Evolutionary conservation across 2,329 filamentous ascomycete genomes (phyloP).

Genomic region (Cytospora leucostoma): DNA sequence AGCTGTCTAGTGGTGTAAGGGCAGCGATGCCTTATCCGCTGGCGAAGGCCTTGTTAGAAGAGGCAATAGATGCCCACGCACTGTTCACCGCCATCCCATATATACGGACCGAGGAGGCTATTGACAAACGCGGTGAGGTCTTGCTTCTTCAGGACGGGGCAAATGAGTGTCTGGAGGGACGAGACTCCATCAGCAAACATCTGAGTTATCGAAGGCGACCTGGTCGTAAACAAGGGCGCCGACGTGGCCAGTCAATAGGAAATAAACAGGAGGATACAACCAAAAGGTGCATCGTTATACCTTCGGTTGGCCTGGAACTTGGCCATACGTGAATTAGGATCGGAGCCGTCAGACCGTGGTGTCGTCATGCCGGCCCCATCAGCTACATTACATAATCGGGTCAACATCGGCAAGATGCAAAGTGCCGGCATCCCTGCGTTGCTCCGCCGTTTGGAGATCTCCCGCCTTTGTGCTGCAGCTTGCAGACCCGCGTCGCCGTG

Average conservation of each 20-base stretch:
- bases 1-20: constrained; percentile 27
- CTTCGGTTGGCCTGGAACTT: too few species aligned
- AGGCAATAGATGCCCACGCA: constrained; percentile 31
- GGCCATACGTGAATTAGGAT: too few species aligned
- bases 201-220: constrained; percentile 24
- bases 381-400: background rate
- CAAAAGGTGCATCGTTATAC: background rate
- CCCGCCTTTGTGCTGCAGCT: background rate
- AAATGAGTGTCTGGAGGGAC: constrained; percentile 21
- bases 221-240: constrained; percentile 22
- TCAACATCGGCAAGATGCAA: background rate
- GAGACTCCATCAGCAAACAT: constrained; percentile 26
- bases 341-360: too few species aligned
- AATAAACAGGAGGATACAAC: constrained; percentile 4
- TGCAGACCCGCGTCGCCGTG: background rate
- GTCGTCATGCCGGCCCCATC: too few species aligned
- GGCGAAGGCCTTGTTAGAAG: constrained; percentile 28
- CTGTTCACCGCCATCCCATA: constrained; percentile 29
- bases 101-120: constrained; percentile 36
- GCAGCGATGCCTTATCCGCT: constrained; percentile 29
- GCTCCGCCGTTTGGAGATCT: background rate
- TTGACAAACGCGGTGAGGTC: constrained; percentile 46
- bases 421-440: too few species aligned
- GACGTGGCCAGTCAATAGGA: background rate
- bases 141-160: constrained; percentile 33